These are phyloP conservation scores for Trichoderma lentiforme DNA, from an alignment of 2,329 filamentous ascomycete species.

Conservation along the genomic window DNA sequence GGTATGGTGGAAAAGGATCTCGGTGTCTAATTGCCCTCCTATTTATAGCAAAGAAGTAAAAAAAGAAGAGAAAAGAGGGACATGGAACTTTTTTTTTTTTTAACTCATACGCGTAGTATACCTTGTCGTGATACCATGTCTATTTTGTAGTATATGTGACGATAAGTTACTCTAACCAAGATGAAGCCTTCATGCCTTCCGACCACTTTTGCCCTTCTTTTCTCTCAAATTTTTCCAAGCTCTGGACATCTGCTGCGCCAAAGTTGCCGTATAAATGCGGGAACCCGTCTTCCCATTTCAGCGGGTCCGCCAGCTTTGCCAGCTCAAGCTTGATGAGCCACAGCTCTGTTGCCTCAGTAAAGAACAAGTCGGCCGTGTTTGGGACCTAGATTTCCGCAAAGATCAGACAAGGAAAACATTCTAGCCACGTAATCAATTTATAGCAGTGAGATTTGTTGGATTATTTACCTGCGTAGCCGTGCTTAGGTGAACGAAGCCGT, in stretches of 20 bases:
- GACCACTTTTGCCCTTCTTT: slow-evolving; percentile 46
- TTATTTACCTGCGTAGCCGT: slow-evolving; percentile 48
- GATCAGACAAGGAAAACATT: no score
- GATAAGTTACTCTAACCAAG: slow-evolving; percentile 39
- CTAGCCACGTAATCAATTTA: no score
- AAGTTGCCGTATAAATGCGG: slow-evolving; percentile 60
- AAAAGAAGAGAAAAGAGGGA: not conserved
- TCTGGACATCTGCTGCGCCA: slow-evolving; percentile 49
- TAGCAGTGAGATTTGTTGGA: not conserved
- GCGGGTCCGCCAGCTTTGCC: slow-evolving; percentile 38
- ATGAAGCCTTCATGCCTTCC: slow-evolving; percentile 38
- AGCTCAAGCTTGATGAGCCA: slow-evolving; percentile 55
- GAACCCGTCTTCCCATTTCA: slow-evolving; percentile 57
- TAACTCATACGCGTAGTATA: not conserved
- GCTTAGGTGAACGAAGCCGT: slow-evolving; percentile 62
- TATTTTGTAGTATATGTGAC: not conserved
- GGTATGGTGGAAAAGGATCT: slow-evolving; percentile 85
- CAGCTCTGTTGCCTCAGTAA: slow-evolving; percentile 36
- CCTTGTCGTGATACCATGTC: not conserved
- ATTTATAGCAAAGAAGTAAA: not conserved
- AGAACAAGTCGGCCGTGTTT: slow-evolving; percentile 45
- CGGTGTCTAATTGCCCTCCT: slow-evolving; percentile 32
- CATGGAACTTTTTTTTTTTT: not conserved
- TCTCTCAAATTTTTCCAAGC: slow-evolving; percentile 44
- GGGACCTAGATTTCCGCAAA: slow-evolving; percentile 38